phyloP scores from a whole-genome alignment of 306 rosid species.

The Glycine soja region DNA sequence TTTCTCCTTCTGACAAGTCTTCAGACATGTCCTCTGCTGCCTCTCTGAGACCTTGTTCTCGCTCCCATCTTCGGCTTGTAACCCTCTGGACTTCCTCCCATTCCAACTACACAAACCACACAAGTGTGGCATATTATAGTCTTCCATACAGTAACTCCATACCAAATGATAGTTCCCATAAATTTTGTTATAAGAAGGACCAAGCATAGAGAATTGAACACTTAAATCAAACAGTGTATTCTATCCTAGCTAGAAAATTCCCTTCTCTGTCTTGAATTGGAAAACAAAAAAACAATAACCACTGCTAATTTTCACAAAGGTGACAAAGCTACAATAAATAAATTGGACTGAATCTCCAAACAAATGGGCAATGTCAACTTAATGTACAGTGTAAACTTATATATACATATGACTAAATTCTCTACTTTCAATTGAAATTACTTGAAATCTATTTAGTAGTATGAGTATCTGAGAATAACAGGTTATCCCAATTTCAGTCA shows the following conservation, averaged over 20 bases:
- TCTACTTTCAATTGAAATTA: not conserved
- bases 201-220: conserved; percentile 26
- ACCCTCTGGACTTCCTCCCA: conserved; percentile 75
- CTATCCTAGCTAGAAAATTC: not conserved
- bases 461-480: not conserved
- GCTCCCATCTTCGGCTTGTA: conserved; percentile 72
- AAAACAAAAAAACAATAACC: not conserved
- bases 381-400: not conserved
- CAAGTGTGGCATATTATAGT: conserved; percentile 31
- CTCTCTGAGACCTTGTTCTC: conserved; percentile 83
- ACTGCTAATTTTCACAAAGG: conserved; percentile 5
- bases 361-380: not conserved
- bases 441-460: not conserved
- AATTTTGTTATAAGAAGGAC: conserved; percentile 18
- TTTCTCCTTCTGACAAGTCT: conserved; percentile 90
- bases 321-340: not conserved
- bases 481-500: not conserved
- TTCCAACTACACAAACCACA: conserved; percentile 67
- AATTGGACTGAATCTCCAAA: conserved; percentile 9
- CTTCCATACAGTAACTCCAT: conserved; percentile 16
- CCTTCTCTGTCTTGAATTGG: conserved; percentile 1
- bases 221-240: conserved; percentile 4
- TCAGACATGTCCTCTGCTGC: conserved; percentile 90
- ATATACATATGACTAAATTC: conserved; percentile 3
- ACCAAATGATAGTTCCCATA: conserved; percentile 15